Evolutionary conservation across 2,329 filamentous ascomycete genomes (phyloP).

Genomic region (Hymenoscyphus fructigenus): DNA sequence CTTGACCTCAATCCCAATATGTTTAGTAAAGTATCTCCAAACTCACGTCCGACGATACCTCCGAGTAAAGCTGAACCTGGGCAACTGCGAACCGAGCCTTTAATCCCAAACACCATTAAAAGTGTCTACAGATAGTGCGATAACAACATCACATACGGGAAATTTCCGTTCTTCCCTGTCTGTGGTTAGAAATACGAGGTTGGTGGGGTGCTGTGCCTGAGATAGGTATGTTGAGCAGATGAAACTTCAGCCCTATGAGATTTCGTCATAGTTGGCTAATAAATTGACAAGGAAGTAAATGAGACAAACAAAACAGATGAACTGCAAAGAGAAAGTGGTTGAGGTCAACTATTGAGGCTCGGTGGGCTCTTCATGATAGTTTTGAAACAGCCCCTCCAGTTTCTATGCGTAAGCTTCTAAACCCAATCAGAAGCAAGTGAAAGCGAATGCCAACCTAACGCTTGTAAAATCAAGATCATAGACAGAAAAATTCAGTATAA

Average conservation of each 20-base stretch:
- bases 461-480: neutral
- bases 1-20: too few species aligned
- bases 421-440: neutral
- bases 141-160: too few species aligned
- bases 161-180: neutral
- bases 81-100: too few species aligned
- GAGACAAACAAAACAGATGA: neutral
- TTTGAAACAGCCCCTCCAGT: neutral
- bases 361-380: neutral
- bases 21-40: too few species aligned
- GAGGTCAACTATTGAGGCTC: neutral
- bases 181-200: neutral
- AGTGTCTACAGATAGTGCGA: too few species aligned
- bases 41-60: too few species aligned
- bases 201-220: neutral
- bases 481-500: neutral
- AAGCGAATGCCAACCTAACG: neutral
- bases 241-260: conserved; percentile 7
- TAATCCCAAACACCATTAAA: too few species aligned
- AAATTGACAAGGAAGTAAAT: neutral
- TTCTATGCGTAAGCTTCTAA: neutral
- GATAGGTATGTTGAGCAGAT: neutral
- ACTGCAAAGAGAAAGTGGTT: neutral
- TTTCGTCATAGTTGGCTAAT: neutral
- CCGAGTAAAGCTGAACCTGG: too few species aligned